These are phyloP conservation scores for Fusarium sp. DNA, from an alignment of 2,329 filamentous ascomycete genomes.

Conservation along the genomic window DNA sequence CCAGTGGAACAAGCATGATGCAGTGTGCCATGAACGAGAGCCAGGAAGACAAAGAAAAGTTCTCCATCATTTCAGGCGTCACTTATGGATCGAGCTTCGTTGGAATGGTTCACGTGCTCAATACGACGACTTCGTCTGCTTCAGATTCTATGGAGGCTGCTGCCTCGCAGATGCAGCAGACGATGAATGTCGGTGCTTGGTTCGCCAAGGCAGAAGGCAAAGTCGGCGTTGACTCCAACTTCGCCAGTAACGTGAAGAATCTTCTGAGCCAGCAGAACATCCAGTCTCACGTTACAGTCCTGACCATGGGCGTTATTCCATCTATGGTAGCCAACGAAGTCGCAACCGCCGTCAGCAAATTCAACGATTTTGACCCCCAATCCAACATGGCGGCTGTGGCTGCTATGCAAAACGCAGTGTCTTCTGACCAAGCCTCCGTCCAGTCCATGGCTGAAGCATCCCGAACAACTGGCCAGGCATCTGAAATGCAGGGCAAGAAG, in stretches of 20 bases:
- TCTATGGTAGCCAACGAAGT: not conserved
- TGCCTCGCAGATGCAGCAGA: conserved; percentile 1
- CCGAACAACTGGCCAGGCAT: not conserved
- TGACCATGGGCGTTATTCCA: conserved; percentile 12
- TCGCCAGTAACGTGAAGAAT: conserved; percentile 27
- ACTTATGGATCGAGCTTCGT: conserved; percentile 18
- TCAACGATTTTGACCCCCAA: conserved; percentile 2
- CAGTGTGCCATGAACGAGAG: not conserved
- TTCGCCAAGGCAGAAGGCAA: not conserved
- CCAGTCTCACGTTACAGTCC: conserved; percentile 16
- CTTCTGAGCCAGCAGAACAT: conserved; percentile 32
- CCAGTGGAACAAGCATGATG: not conserved
- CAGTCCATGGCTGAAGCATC: not conserved
- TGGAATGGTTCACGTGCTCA: conserved; percentile 19
- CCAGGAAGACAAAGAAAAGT: not conserved
- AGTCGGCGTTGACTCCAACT: conserved; percentile 6
- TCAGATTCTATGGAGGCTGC: not conserved
- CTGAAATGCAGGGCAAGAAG: not conserved
- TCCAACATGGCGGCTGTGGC: conserved; percentile 1
- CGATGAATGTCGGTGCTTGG: conserved; percentile 14
- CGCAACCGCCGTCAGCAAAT: not conserved
- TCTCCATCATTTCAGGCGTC: conserved; percentile 9
- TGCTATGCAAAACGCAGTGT: conserved; percentile 4
- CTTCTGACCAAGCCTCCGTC: not conserved
- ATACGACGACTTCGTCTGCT: not conserved